Conservation (phyloP, 495 filamentous ascomycete species). For the Zalerion maritima region DNA sequence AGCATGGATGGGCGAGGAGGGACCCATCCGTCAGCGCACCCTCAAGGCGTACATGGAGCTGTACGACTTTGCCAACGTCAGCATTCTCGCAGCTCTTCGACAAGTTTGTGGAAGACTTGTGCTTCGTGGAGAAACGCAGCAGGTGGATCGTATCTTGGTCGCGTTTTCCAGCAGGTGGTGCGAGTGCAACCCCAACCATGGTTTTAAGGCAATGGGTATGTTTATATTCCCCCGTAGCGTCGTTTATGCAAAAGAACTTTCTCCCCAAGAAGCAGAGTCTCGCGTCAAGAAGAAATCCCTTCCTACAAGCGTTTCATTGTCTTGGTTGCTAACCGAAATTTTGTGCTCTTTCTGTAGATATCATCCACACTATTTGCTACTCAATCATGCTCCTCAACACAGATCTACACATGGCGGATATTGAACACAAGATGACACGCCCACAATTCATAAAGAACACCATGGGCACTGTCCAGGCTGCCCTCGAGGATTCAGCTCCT, state of each 20-base stretch:
- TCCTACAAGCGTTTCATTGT: too few species aligned
- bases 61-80: conserved; percentile 72
- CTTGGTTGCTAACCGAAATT: conserved; percentile 8
- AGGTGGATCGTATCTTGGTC: conserved; percentile 86
- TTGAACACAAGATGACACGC: conserved; percentile 90
- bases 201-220: conserved; percentile 80
- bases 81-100: conserved; percentile 66
- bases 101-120: conserved; percentile 70
- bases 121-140: conserved; percentile 86
- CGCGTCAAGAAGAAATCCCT: too few species aligned
- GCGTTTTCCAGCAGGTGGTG: conserved; percentile 84
- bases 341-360: conserved; percentile 39
- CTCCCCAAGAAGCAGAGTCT: too few species aligned
- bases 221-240: conserved; percentile 1
- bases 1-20: conserved; percentile 75
- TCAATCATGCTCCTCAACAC: conserved; percentile 92
- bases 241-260: too few species aligned
- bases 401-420: conserved; percentile 87
- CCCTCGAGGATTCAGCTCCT: conserved; percentile 53
- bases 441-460: conserved; percentile 94
- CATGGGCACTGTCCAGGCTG: conserved; percentile 71
- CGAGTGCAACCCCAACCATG: conserved; percentile 83
- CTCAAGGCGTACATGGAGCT: conserved; percentile 82
- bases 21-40: conserved; percentile 46
- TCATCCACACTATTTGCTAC: conserved; percentile 95